phyloP scores from a whole-genome alignment of 352 stramenopile genomes.

The Phytophthora macrochlamydospora region DNA sequence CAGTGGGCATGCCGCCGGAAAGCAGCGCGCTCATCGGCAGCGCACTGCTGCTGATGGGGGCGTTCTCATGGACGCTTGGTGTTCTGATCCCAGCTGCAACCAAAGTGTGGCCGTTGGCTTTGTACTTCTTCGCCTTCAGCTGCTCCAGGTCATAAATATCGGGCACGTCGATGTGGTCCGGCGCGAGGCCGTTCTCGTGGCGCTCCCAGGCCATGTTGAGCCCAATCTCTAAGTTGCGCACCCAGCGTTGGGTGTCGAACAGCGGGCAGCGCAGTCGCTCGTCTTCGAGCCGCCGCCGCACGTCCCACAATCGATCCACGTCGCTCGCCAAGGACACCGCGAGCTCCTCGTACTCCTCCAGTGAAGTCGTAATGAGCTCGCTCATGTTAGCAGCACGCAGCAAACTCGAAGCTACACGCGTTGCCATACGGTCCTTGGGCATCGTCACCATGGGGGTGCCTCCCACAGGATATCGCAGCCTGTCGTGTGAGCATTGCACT shows the following conservation, averaged over 20 bases:
- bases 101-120: conserved; percentile 13
- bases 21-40: conserved; percentile 43
- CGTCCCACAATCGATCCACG: conserved; percentile 78
- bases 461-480: conserved; percentile 93
- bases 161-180: conserved; percentile 82
- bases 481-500: conserved; percentile 93
- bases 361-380: conserved; percentile 76
- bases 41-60: conserved; percentile 27
- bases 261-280: conserved; percentile 65
- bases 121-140: conserved; percentile 21
- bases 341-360: conserved; percentile 92
- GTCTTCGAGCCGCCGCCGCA: conserved; percentile 78
- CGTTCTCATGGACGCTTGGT: conserved; percentile 8
- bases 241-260: conserved; percentile 85
- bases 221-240: conserved; percentile 85
- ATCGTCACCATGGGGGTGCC: conserved; percentile 92
- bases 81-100: background rate
- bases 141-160: conserved; percentile 69
- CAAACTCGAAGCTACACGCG: conserved; percentile 88
- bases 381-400: conserved; percentile 78
- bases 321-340: conserved; percentile 90
- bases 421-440: conserved; percentile 90
- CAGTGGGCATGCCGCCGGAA: conserved; percentile 18
- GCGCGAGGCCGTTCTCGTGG: conserved; percentile 65
- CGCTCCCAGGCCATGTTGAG: conserved; percentile 74